These are phyloP conservation scores for Flaveria robusta DNA, from an alignment of 129 eudicot species.

Conservation along the genomic window DNA sequence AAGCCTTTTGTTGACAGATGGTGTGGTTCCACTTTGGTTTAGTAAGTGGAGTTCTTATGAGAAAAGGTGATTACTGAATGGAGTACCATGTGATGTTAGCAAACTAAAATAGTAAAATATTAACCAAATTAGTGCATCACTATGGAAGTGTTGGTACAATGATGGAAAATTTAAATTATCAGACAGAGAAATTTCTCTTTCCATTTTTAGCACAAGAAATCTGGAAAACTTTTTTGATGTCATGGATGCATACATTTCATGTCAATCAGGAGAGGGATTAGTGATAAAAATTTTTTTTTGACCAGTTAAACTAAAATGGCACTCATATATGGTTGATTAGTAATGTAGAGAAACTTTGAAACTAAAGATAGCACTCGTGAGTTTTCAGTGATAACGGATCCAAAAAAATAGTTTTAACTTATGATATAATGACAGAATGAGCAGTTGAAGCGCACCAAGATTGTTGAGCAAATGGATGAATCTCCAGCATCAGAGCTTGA, in stretches of 20 bases:
- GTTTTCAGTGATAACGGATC: background rate
- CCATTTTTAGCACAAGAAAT: background rate
- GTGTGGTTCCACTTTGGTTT: constrained; percentile 8
- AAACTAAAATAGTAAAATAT: background rate
- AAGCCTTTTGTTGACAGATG: background rate
- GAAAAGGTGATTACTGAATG: background rate
- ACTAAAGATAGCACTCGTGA: background rate
- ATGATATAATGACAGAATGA: constrained; percentile 57
- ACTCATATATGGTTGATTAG: background rate
- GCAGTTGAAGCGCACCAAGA: constrained; percentile 54
- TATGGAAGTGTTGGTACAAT: constrained; percentile 9
- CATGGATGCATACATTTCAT: constrained; percentile 6
- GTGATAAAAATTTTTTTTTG: background rate
- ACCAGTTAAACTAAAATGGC: background rate
- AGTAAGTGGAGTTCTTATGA: constrained; percentile 5
- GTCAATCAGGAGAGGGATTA: background rate
- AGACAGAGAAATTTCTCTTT: background rate
- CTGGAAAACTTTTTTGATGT: background rate
- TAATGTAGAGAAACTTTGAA: background rate
- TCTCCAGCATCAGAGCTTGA: constrained; percentile 34
- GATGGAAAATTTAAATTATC: background rate
- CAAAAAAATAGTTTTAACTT: background rate
- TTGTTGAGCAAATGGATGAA: constrained; percentile 40
- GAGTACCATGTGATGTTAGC: constrained; percentile 11
- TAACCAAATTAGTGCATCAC: constrained; percentile 9